Conservation (phyloP, 495 filamentous ascomycete species). For the Bombardia bombarda region DNA sequence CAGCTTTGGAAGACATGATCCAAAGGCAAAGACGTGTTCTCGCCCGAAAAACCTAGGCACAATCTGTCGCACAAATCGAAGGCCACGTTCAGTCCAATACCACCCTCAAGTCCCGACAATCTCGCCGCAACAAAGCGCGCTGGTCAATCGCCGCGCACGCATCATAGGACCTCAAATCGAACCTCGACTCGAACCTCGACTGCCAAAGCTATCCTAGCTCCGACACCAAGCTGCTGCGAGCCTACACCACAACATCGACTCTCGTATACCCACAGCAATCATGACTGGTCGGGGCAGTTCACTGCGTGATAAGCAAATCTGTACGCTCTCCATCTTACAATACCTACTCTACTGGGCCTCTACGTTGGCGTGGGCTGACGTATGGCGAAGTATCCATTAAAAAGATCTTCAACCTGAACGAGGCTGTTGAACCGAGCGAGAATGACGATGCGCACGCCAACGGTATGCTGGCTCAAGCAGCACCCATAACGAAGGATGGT, state of each 20-base stretch:
- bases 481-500: constrained; percentile 82
- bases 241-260: not conserved
- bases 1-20: too few species aligned
- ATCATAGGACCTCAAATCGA: too few species aligned
- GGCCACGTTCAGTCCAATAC: too few species aligned
- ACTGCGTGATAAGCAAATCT: constrained; percentile 92
- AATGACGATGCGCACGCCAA: constrained; percentile 50
- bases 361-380: constrained; percentile 10
- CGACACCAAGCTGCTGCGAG: constrained; percentile 1
- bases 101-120: too few species aligned
- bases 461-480: constrained; percentile 58
- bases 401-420: constrained; percentile 93
- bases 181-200: too few species aligned
- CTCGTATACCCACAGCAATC: not conserved
- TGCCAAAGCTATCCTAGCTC: not conserved
- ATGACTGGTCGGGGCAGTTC: constrained; percentile 57
- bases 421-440: constrained; percentile 48
- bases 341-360: not conserved
- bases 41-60: too few species aligned
- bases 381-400: constrained; percentile 72
- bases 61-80: too few species aligned
- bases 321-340: constrained; percentile 36
- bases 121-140: too few species aligned
- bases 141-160: too few species aligned
- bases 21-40: too few species aligned